These are phyloP conservation scores for Fraxinus velutina DNA, from an alignment of 305 asterid species.

Conservation along the genomic window DNA sequence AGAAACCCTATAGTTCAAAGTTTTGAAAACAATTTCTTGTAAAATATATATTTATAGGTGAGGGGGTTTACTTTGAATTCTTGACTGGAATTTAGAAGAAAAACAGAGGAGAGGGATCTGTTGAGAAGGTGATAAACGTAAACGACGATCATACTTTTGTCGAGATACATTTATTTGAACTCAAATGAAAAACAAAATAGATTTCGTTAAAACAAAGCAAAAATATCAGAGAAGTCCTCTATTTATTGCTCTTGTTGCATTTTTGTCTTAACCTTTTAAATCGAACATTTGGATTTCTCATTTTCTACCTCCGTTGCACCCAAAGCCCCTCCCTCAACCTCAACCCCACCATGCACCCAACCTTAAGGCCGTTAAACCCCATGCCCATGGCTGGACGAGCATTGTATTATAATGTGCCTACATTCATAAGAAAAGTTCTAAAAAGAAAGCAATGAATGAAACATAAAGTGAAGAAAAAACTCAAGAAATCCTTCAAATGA, in stretches of 20 bases:
- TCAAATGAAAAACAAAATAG: background rate
- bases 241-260: background rate
- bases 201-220: background rate
- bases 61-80: conserved; percentile 18
- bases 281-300: background rate
- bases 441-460: background rate
- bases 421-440: background rate
- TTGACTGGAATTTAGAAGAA: conserved; percentile 4
- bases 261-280: background rate
- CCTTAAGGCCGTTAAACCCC: background rate
- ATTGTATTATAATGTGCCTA: too few species aligned
- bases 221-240: background rate
- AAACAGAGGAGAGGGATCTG: conserved; percentile 19
- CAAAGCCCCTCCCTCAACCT: background rate
- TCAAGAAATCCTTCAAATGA: background rate
- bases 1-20: conserved; percentile 9
- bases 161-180: conserved; percentile 10
- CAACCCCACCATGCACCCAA: background rate
- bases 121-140: conserved; percentile 32
- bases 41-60: background rate
- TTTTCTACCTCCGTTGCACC: background rate
- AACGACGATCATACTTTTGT: conserved; percentile 32
- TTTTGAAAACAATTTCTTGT: conserved; percentile 1
- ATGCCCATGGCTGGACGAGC: too few species aligned
- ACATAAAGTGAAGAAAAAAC: background rate